These are phyloP conservation scores for Phlyctochytrium bullatum DNA, from an alignment of 192 early-diverging fungal genomes.

Conservation along the genomic window DNA sequence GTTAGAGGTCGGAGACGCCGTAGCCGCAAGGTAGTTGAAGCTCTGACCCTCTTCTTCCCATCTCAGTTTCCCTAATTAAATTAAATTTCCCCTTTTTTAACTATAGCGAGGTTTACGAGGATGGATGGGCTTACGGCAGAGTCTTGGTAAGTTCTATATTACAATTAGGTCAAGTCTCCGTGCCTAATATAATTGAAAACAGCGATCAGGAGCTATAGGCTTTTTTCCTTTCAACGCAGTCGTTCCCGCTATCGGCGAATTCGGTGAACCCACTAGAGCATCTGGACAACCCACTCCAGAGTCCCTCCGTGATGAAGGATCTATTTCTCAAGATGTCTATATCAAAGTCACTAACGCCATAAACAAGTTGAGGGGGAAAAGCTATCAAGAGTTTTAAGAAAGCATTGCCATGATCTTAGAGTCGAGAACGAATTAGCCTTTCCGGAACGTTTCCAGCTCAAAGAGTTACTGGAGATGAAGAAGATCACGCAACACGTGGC, in stretches of 20 bases:
- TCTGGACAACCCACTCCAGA: conserved; percentile 5
- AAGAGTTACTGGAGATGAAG: no score
- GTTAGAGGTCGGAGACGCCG: conserved; percentile 18
- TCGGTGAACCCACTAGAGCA: not conserved
- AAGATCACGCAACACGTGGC: no score
- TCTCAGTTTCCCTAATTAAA: no score
- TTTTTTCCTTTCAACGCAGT: conserved; percentile 32
- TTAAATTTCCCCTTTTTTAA: not conserved
- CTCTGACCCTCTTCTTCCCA: no score
- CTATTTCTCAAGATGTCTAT: conserved; percentile 1
- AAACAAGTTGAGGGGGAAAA: not conserved
- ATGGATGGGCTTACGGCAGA: conserved; percentile 25
- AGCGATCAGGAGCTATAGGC: conserved; percentile 12
- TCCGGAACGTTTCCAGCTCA: no score
- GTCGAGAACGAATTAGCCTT: no score
- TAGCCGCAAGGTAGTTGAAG: conserved; percentile 21
- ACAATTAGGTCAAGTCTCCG: no score
- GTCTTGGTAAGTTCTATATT: conserved; percentile 14
- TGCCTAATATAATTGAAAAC: no score
- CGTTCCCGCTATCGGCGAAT: conserved; percentile 9
- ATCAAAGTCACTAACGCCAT: not conserved
- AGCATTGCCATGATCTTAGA: no score
- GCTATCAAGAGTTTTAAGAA: no score
- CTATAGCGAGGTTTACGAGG: conserved; percentile 26
- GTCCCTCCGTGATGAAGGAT: conserved; percentile 4